Conservation (phyloP, 2,329 filamentous ascomycete genomes). For the Nannizzia gypsea region DNA sequence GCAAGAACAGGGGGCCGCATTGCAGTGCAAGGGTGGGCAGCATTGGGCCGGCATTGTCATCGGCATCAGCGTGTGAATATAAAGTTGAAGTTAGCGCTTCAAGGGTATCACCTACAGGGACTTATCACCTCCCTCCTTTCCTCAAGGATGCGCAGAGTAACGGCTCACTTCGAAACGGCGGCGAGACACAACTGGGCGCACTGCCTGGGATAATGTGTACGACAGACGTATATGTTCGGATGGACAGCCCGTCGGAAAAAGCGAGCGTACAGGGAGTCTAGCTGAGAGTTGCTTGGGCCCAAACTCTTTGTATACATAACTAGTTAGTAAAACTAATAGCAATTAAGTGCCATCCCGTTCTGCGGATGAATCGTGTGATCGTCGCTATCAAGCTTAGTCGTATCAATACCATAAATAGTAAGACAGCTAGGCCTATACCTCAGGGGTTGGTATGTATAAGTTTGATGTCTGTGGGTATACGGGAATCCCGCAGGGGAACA, state of each 20-base stretch:
- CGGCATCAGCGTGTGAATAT: slow-evolving; percentile 10
- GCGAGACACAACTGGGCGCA: background rate
- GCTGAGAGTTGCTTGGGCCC: background rate
- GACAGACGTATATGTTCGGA: slow-evolving; percentile 15
- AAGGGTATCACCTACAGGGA: background rate
- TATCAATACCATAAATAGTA: too few species aligned
- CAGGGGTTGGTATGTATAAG: background rate
- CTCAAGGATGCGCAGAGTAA: background rate
- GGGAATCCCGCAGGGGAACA: background rate
- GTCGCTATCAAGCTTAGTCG: background rate
- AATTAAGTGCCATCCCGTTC: background rate
- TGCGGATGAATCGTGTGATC: background rate
- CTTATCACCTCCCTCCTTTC: background rate
- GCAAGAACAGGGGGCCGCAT: background rate
- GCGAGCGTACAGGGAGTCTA: background rate
- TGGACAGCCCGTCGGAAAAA: slow-evolving; percentile 4
- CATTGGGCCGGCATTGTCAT: background rate
- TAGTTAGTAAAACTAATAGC: background rate
- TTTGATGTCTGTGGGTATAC: background rate
- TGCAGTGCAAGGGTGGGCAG: background rate
- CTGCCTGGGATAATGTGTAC: slow-evolving; percentile 13
- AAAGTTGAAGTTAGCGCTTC: slow-evolving; percentile 14
- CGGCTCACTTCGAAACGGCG: background rate
- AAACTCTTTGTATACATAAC: background rate
- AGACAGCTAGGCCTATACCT: background rate